A percentile compares a stretch with the other conserved stretches of the same genome.
Conservation (phyloP, 2,329 filamentous ascomycete genomes). For the Claviceps sp. region DNA sequence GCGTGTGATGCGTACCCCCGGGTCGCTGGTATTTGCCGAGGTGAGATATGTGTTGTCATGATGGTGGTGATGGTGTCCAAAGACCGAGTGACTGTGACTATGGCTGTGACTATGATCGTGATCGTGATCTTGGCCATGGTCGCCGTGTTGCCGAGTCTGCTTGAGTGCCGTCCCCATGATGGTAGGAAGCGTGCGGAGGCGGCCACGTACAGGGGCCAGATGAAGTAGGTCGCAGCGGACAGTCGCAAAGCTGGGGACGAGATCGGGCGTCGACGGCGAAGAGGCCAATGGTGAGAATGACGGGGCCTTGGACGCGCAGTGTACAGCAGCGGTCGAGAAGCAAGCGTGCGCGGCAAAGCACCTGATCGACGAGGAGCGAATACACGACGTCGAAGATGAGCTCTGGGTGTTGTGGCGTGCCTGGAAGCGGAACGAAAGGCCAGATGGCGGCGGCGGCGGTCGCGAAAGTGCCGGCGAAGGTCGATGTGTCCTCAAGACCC, state of each 20-base stretch:
- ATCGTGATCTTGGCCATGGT: slow-evolving; percentile 26
- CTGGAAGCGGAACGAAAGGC: background rate
- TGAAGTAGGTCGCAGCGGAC: slow-evolving; percentile 9
- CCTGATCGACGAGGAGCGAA: background rate
- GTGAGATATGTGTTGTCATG: slow-evolving; percentile 89
- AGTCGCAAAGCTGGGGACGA: background rate
- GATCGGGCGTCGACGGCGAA: slow-evolving; percentile 5
- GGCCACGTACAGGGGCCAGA: slow-evolving; percentile 10
- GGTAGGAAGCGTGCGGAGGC: slow-evolving; percentile 11
- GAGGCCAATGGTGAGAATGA: background rate
- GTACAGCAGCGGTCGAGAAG: background rate
- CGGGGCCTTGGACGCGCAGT: background rate
- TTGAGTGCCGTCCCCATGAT: slow-evolving; percentile 18
- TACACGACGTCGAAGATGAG: background rate
- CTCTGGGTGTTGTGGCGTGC: background rate
- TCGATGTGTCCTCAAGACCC: slow-evolving; percentile 8
- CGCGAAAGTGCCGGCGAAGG: slow-evolving; percentile 5
- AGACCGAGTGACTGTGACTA: slow-evolving; percentile 19
- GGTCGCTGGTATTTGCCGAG: slow-evolving; percentile 65
- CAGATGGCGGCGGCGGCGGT: background rate
- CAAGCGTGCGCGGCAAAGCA: slow-evolving; percentile 3
- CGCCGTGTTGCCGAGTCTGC: slow-evolving; percentile 19
- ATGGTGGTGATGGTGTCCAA: slow-evolving; percentile 65
- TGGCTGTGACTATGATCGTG: slow-evolving; percentile 28
- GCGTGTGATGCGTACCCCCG: slow-evolving; percentile 49